Base-by-base conservation (phyloP, 148 eudicot genomes). In the Spergularia bocconei region DNA sequence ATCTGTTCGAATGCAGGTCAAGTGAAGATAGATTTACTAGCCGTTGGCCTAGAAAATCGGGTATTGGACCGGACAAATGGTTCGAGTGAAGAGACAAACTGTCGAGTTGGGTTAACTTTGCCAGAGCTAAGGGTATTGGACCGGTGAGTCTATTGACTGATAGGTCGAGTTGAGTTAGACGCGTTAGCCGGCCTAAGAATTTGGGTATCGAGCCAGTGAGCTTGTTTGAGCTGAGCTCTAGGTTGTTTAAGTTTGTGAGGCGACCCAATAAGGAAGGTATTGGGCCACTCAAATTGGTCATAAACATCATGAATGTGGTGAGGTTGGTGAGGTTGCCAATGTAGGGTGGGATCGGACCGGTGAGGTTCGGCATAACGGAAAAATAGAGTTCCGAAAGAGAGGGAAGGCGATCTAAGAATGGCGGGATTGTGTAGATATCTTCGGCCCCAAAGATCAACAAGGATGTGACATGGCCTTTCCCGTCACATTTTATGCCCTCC, bases 391-490 rank as follows among this genome's bases (percentile, higher is more conserved):
- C 3, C 2, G 11, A 20, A 7, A 73, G 67, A 25, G 36, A 29
- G 1, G 67, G 76, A 62, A 73, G 76, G 61, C 61, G 67, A 11
- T 73, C 68, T n/a, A 73, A 73, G 23, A 60, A 73, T 3, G 59
- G 56, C 13, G 76, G 76, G 13, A 73, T 61, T 0, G 38, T 15
- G 51, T 48, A 33, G 23, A 73, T 62, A 62, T 73, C 76, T 13
- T 48, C 4, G 17, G 11, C 17, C 10, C 56, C 57, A 50, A 14
- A 44, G 16, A 73, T 21, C 13, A 13, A 15, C 17, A 73, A 21
- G 1, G 67, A 47, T 13, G 2, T 50, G 15, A 73, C 25, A 10
- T 52, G 76, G 21, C 67, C 76, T 3, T 73, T n/a, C 2, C 12
- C 15, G 47, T 61, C n/a, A 39, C 76, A 73, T 7, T 14, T 19